A percentile compares a stretch with the other conserved stretches of the same genome.
These are phyloP conservation scores for Termitomyces sp. DNA, from an alignment of 768 basidiomycete species.

Conservation along the genomic window DNA sequence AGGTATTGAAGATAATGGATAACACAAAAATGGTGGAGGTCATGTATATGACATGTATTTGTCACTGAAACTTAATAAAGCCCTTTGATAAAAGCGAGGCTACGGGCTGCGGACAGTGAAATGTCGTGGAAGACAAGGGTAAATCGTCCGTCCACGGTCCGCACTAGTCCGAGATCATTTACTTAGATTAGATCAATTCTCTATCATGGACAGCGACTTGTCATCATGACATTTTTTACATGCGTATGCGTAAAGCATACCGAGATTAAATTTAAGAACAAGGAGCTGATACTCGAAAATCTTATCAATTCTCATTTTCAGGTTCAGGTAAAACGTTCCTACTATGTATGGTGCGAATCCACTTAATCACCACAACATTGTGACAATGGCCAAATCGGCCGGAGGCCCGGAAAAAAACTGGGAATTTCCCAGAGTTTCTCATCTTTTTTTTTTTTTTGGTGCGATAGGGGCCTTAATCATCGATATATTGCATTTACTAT, in stretches of 20 bases:
- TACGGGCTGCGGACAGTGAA: not conserved
- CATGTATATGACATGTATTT: constrained; percentile 15
- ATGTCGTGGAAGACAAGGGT: not conserved
- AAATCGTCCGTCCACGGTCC: not conserved
- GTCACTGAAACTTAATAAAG: not conserved
- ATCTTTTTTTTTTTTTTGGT: too few relatives aligned
- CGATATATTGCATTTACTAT: too few relatives aligned
- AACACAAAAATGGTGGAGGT: not conserved
- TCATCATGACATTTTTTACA: not conserved
- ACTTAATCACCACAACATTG: too few relatives aligned
- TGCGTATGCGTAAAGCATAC: not conserved
- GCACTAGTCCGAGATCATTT: not conserved
- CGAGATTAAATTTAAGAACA: not conserved
- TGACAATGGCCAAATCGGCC: too few relatives aligned
- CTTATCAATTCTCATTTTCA: not conserved
- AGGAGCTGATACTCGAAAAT: not conserved
- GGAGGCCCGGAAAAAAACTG: too few relatives aligned
- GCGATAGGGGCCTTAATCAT: too few relatives aligned
- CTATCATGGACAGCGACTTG: not conserved
- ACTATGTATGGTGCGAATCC: too few relatives aligned
- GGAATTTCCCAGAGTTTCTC: too few relatives aligned
- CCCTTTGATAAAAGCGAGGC: not conserved
- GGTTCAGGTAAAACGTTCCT: not conserved
- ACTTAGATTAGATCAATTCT: not conserved
- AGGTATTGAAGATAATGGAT: not conserved